These are phyloP conservation scores for Pseudoscleropodium purum DNA, from an alignment of 225 moss, liverwort and hornwort genomes.

Conservation along the genomic window DNA sequence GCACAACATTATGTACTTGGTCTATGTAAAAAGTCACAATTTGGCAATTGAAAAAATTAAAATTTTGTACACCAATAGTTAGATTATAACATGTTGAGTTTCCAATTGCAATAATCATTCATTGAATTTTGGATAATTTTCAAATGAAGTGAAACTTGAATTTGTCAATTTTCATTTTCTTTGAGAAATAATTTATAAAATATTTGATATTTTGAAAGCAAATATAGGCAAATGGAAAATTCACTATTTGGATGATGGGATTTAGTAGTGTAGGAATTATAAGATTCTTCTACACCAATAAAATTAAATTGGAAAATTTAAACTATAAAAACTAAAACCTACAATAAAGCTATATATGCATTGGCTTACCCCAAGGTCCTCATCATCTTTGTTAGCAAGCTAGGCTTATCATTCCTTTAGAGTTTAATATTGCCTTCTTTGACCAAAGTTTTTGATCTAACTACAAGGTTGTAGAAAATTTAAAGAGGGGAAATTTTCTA, in stretches of 20 bases:
- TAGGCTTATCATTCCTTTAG: not conserved
- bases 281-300: not conserved
- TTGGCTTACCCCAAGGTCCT: accelerated
- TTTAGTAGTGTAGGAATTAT: not conserved
- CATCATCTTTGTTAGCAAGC: accelerated
- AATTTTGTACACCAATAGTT: not conserved
- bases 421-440: not conserved
- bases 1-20: not conserved
- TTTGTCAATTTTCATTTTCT: not conserved
- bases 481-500: not conserved
- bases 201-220: not conserved
- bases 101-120: too few species aligned
- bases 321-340: not conserved
- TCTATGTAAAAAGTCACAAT: not conserved
- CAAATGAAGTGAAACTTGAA: not conserved
- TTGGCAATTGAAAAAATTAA: not conserved
- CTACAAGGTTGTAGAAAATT: not conserved
- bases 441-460: not conserved
- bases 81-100: not conserved
- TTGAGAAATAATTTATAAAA: not conserved
- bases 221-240: not conserved
- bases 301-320: not conserved
- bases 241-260: not conserved
- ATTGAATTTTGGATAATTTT: not conserved
- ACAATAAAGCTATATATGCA: not conserved